Evolutionary conservation across 176 grass and related monocot species (phyloP), one percentile per base, ranked within the genome.

Genomic region (Rhynchospora pubera): DNA sequence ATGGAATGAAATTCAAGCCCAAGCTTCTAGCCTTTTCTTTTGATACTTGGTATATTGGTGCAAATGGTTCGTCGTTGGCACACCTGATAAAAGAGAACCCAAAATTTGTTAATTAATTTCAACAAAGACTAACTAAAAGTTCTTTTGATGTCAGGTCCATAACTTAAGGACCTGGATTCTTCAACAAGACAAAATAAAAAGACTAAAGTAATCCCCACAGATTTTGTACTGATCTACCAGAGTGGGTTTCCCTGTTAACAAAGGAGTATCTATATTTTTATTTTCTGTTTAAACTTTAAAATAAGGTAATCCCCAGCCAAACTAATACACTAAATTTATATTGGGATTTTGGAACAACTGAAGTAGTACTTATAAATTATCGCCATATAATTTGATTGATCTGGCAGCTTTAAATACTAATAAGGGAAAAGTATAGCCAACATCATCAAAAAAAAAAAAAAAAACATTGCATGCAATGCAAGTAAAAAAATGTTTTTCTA

Each of bases 1-100:
- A 8, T 2, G 91, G 81, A 67, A 66, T 80, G 19, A 86, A 79
- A n/a, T 90, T 77, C 0, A 87, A 18, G 0, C 88, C 91, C 74
- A 82, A 82, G 57, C 79, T 64, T 18, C 18, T 65, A 6, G 26
- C 56, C 61, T 81, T 81, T 23, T 81, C 28, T 26, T 63, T 63
- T 22, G 79, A 81, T 18, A 65, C 58, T 6, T 82, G 56, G 34
- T 64, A 82, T 16, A 65, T 64, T 43, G 79, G 79, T 16, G 19
- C 55, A 22, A 82, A 82, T 19, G 79, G 79, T 55, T 82, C 65
- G 58, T 65, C 58, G 46, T 82, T 56, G 1, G 56, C 79, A 24
- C 79, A 81, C 79, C 79, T 81, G 58, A 9, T 16, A 44, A 26
- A 57, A 19, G 23, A 64, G 24, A 64, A 0, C 23, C 26, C 26